Conservation (phyloP, 352 stramenopile genomes). For the Aphanomyces stellatus region DNA sequence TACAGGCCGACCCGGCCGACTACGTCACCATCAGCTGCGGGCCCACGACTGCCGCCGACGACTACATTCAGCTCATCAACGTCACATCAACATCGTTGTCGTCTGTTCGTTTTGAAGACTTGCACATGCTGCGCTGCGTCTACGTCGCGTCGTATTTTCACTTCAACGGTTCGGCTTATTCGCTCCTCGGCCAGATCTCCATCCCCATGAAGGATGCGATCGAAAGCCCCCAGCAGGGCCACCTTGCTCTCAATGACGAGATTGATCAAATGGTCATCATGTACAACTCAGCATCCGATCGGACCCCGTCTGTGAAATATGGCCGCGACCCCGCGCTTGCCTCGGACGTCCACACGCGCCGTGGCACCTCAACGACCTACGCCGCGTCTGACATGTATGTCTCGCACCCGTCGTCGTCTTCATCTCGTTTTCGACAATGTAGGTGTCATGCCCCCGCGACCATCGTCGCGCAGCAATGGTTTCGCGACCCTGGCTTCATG, state of each 20-base stretch:
- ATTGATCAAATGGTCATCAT: slow-evolving; percentile 49
- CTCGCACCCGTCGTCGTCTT: background rate
- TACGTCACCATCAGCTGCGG: slow-evolving; percentile 64
- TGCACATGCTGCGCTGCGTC: slow-evolving; percentile 69
- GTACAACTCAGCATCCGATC: slow-evolving; percentile 57
- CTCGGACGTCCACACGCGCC: background rate
- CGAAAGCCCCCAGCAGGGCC: slow-evolving; percentile 56
- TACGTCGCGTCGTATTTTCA: slow-evolving; percentile 57
- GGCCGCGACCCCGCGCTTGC: background rate
- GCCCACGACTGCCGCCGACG: slow-evolving; percentile 31
- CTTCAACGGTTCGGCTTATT: slow-evolving; percentile 26
- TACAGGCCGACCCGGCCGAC: slow-evolving; percentile 27
- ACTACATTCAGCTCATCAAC: slow-evolving; percentile 36
- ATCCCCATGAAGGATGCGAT: slow-evolving; percentile 43
- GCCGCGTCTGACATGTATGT: slow-evolving; percentile 42
- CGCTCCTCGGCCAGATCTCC: slow-evolving; percentile 28
- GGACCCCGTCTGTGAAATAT: slow-evolving; percentile 20
- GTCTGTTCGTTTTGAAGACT: slow-evolving; percentile 46
- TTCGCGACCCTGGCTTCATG: slow-evolving; percentile 71
- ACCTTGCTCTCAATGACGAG: slow-evolving; percentile 49
- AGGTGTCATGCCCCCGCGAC: slow-evolving; percentile 59
- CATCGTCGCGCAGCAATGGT: slow-evolving; percentile 47
- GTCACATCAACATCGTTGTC: slow-evolving; percentile 24
- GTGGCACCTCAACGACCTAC: slow-evolving; percentile 55
- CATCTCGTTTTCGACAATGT: too few species aligned